phyloP scores from a whole-genome alignment of 148 eudicot genomes.

The Cornus controversa region DNA sequence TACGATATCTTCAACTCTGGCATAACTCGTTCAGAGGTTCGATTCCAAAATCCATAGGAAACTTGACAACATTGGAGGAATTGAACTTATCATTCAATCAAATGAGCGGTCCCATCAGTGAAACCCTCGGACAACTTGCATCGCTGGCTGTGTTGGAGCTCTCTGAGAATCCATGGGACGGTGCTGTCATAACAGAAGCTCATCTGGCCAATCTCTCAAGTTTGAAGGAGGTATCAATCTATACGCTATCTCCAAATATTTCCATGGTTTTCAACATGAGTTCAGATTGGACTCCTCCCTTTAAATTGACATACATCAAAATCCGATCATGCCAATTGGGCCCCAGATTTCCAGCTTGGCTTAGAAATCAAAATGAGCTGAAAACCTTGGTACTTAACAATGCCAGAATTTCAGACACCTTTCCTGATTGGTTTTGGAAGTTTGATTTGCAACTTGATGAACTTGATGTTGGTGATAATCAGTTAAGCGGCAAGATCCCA shows the following conservation, averaged over 20 bases:
- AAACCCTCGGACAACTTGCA: constrained; percentile 16
- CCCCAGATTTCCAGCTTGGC: constrained; percentile 22
- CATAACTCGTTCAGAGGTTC: constrained; percentile 18
- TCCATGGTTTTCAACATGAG: constrained; percentile 21
- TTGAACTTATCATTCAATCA: constrained; percentile 12
- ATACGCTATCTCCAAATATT: background rate
- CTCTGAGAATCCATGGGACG: constrained; percentile 18
- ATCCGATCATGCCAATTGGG: constrained; percentile 20
- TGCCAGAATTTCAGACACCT: constrained; percentile 9
- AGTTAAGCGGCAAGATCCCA: constrained; percentile 20
- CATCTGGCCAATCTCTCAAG: constrained; percentile 19
- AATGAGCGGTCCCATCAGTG: constrained; percentile 20
- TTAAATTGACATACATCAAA: constrained; percentile 9
- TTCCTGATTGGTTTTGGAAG: constrained; percentile 28
- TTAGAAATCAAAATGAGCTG: constrained; percentile 13
- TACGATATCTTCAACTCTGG: constrained; percentile 10
- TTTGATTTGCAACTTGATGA: constrained; percentile 12
- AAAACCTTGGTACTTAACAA: constrained; percentile 1
- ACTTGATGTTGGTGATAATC: constrained; percentile 15
- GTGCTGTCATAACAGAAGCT: constrained; percentile 20
- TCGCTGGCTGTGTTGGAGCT: constrained; percentile 12
- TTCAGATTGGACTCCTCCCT: constrained; percentile 21
- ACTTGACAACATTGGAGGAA: constrained; percentile 11
- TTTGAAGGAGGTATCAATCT: constrained; percentile 12
- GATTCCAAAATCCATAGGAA: constrained; percentile 17